phyloP scores from a whole-genome alignment of 306 rosid species.

The Dalbergia oliveri region DNA sequence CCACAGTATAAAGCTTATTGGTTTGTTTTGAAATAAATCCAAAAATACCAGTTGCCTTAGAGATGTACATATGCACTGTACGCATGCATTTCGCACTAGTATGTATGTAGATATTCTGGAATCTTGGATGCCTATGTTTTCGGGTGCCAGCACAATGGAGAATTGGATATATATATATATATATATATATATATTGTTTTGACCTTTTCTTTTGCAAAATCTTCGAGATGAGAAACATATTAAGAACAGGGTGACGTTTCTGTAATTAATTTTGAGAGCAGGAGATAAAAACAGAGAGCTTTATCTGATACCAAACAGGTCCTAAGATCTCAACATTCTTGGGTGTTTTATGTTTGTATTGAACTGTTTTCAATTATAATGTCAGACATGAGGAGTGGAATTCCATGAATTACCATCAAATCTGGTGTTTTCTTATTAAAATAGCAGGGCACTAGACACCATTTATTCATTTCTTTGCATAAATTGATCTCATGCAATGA shows the following conservation, averaged over 20 bases:
- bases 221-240: too few relatives aligned
- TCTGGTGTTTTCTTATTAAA: conserved; percentile 11
- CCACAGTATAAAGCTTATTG: background rate
- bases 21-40: conserved; percentile 21
- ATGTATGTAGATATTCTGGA: background rate
- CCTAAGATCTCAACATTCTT: conserved; percentile 7
- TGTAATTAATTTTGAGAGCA: too few relatives aligned
- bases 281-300: too few relatives aligned
- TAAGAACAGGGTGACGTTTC: too few relatives aligned
- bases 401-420: background rate
- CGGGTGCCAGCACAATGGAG: background rate
- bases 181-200: too few relatives aligned
- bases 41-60: conserved; percentile 36
- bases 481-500: conserved; percentile 14
- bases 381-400: background rate
- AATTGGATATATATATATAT: too few relatives aligned
- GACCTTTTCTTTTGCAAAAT: too few relatives aligned
- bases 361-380: background rate
- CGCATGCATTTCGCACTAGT: background rate
- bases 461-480: conserved; percentile 25
- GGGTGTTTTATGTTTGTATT: background rate
- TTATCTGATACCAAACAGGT: too few relatives aligned
- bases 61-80: conserved; percentile 7
- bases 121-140: conserved; percentile 13
- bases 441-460: background rate